Evolutionary conservation across 148 eudicot species (phyloP).

Genomic region (Polygonum aviculare): DNA sequence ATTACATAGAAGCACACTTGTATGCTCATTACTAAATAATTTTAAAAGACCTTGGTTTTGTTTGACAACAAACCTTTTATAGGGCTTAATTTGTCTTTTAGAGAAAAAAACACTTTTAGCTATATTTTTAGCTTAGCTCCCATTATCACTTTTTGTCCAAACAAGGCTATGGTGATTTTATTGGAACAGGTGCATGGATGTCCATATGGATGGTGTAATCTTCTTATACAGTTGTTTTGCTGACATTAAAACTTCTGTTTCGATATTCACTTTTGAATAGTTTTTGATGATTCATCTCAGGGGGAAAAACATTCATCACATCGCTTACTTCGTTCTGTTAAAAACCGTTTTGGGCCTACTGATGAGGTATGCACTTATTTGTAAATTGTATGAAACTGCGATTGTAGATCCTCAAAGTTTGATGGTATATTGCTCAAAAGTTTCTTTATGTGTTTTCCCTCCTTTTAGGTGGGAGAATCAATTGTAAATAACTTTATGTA

Average conservation of each 20-base stretch:
- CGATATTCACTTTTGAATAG: background rate
- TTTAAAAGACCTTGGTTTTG: background rate
- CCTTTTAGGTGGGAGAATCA: background rate
- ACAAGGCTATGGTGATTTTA: background rate
- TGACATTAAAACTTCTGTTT: slow-evolving; percentile 3
- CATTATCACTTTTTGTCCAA: background rate
- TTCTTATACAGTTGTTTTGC: background rate
- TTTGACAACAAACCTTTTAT: background rate
- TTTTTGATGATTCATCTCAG: slow-evolving; percentile 30
- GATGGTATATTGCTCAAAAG: background rate
- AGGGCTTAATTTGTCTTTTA: background rate
- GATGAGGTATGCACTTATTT: slow-evolving; percentile 59
- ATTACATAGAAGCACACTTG: background rate
- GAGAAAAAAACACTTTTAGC: background rate
- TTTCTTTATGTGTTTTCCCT: background rate
- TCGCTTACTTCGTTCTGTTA: slow-evolving; percentile 88
- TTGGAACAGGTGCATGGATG: background rate
- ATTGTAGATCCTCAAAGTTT: background rate
- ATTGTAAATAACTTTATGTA: background rate
- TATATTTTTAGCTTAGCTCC: background rate
- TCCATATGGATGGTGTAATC: background rate
- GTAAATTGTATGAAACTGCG: background rate
- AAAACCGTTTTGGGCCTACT: slow-evolving; percentile 95
- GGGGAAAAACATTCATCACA: slow-evolving; percentile 85
- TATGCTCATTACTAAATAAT: background rate